A percentile compares a stretch with the other conserved stretches of the same genome.
Conservation (phyloP, 2,329 filamentous ascomycete species). For the Talaromyces sp. region DNA sequence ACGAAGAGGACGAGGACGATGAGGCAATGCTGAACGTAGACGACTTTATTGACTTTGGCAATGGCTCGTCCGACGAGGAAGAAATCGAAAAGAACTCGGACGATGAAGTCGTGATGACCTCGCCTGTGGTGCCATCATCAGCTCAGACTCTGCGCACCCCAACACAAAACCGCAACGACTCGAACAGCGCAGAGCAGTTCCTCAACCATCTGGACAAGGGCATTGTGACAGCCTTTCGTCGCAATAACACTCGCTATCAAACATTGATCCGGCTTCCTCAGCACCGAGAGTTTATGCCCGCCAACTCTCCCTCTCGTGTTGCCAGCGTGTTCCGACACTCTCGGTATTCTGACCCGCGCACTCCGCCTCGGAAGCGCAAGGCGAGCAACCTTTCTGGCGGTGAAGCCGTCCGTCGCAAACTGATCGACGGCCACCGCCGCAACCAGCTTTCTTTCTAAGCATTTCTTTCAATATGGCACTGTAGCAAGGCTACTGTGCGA, state of each 20-base stretch:
- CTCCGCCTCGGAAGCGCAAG: constrained; percentile 38
- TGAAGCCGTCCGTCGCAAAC: constrained; percentile 40
- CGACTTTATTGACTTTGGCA: constrained; percentile 68
- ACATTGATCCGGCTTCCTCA: constrained; percentile 45
- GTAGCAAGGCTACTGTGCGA: not conserved
- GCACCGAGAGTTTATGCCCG: constrained; percentile 41
- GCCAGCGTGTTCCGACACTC: constrained; percentile 41
- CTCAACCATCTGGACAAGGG: constrained; percentile 66
- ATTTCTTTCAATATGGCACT: not conserved
- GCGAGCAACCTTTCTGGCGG: constrained; percentile 33
- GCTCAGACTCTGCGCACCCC: constrained; percentile 25
- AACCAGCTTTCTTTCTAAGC: constrained; percentile 33
- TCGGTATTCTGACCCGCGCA: constrained; percentile 34
- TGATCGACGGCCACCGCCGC: constrained; percentile 39
- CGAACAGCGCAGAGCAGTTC: constrained; percentile 46
- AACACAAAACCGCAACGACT: constrained; percentile 28
- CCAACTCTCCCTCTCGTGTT: constrained; percentile 38
- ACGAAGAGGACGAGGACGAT: constrained; percentile 62
- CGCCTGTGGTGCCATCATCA: constrained; percentile 47
- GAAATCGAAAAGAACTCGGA: constrained; percentile 52
- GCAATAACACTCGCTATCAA: constrained; percentile 50
- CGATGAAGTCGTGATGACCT: constrained; percentile 31
- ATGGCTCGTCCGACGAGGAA: constrained; percentile 55
- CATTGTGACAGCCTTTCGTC: constrained; percentile 73
- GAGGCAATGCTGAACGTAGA: constrained; percentile 59